Evolutionary conservation across 805 yeast genomes (phyloP), one percentile per base, ranked within the genome.

Genomic region (Monosporozyma servazzii): DNA sequence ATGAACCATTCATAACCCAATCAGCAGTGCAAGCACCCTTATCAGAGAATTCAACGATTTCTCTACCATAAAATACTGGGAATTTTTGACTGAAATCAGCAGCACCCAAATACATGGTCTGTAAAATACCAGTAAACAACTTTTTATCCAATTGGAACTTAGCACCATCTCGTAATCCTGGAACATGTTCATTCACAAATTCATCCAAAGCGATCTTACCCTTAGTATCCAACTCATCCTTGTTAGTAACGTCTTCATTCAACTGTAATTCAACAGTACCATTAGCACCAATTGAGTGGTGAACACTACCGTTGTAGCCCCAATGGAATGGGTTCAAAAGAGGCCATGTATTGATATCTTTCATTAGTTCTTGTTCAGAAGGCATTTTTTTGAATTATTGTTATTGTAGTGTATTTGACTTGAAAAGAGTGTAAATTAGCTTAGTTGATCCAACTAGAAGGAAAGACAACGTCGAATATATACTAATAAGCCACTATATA

Each of bases 1-100:
- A 67, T n/a, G 48, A 47, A 15, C 56, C 51, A 13, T 53, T 59
- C 49, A 67, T 65, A 3, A 77, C 86, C 75, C 84, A 82, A 69
- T 89, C 97, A 17, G 86, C 78, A 15, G 93, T 79, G 51, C 84
- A 79, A 29, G 78, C 74, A 6, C 91, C 91, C 10, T 84, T 84
- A 60, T 88, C 96, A 3, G 72, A 62, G 51, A 77, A 77, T 36
- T 65, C 66, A 45, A 80, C 70, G 9, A 84, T 61, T 58, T 85
- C 79, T 59, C 96, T 75, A 2, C 95, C 95, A 57, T 88, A 90
- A 65, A 80, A 80, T 2, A 86, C 77, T 43, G 70, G 69, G 55
- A 82, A 84, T 29, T 67, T 66, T 42, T 71, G 69, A n/a, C 78
- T 71, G 52, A 76, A 76, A 51, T 75, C 75, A 39, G 80, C 78